Evolutionary conservation across 257 asterid genomes (phyloP), one percentile per base, ranked within the genome.

Genomic region (Plantago elongata): DNA sequence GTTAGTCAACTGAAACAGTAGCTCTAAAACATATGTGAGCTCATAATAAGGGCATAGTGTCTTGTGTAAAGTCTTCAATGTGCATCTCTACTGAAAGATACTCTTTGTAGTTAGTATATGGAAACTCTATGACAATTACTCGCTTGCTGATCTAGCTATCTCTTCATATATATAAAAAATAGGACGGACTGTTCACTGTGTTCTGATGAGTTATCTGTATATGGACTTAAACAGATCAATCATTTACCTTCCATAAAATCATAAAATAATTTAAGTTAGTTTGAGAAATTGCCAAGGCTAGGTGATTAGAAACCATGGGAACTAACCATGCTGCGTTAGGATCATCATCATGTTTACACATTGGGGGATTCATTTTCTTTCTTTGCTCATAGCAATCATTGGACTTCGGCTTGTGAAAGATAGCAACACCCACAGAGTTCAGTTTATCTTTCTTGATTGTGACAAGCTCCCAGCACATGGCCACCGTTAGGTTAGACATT

Each of bases 391-490:
- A 87, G 74, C 96, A 90, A n/a, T 84, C 84, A 69, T 90, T 87
- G 63, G 96, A 66, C 69, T 72, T 85, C 69, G 97, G 90, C 72
- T 87, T 90, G 64, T 75, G 92, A 60, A 84, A 90, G 46, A 90
- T 60, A 62, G 97, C 97, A 61, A 72, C 90, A 16, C 95, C 96
- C 13, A 87, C 34, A 1, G 85, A 75, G 61, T 90, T 87, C 49
- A 74, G 16, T 58, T 66, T 83, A 56, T 90, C 97, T 77, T 76
- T 87, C 74, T 82, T 87, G 64, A 85, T 83, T 4, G 90, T 69
- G 54, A 87, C 78, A 62, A 87, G 84, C 76, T 87, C 93, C 97
- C 97, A 90, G 72, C 97, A 87, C 95, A 90, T 85, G 59, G 95
- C 71, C 66, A 77, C 85, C 12, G 96, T 90, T 60, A 87, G 79